Base-by-base conservation (phyloP, 2,329 filamentous ascomycete species). In the Aspergillus puulaauensis region DNA sequence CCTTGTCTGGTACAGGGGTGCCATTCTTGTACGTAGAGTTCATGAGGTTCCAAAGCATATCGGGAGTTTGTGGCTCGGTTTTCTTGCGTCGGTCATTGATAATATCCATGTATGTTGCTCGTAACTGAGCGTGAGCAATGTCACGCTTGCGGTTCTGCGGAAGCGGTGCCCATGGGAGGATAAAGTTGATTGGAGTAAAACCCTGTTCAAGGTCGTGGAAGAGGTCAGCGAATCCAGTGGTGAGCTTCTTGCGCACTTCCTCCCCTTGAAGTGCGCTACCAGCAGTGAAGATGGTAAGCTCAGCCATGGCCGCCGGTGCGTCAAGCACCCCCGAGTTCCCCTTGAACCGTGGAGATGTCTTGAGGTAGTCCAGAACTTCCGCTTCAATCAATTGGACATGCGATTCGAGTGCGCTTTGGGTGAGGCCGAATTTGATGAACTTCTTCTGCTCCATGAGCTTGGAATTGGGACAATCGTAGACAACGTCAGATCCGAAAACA, bases 401-500 rank as follows among this genome's bases (percentile, higher is more conserved):
- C 46, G 84, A 85, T 64, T 80, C 79, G 54, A 88, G 80, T 17
- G 85, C 82, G 24, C 82, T 79, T 61, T 82, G 77, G 2, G 84
- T 87, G 59, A 88, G 79, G 31, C 85, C 85, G 62, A 82, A 87
- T 67, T 88, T 87, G 77, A 88, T 80, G 65, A 88, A 87, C 70
- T 95, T 95, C 81, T 96, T 96, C 82, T 96, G 91, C 79, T 96
- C 91, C 90, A 96, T 96, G 70, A 96, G 83, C 79, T 96, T 96
- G 56, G 90, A 83, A 70, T 96, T 96, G 33, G 91, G 90, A 76
- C 91, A 96, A 74, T 96, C 91, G 71, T 96, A 96, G 43, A 96
- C 89, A 24, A 96, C 90, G 74, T 92, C 90, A 62, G 86, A 87
- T 62, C 91, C 91, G 71, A 96, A 96, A 5, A 88, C 84, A 6